phyloP scores from a whole-genome alignment of 805 yeast species.

The Torulaspora maleeae region DNA sequence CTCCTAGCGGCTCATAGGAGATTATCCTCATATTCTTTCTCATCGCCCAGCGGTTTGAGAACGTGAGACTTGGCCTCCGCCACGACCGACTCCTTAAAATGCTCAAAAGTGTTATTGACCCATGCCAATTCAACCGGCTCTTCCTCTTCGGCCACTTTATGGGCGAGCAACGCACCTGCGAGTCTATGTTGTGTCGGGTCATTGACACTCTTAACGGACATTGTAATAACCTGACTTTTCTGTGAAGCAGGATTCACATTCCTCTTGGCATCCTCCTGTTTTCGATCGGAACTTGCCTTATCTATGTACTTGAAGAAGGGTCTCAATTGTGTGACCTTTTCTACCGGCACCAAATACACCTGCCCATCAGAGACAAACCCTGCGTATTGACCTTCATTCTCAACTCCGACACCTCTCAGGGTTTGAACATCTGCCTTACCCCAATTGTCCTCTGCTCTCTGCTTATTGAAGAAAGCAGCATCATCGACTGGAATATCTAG shows the following conservation, averaged over 20 bases:
- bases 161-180: slow-evolving; percentile 66
- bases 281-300: slow-evolving; percentile 45
- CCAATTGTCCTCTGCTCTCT: slow-evolving; percentile 60
- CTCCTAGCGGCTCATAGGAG: slow-evolving; percentile 16
- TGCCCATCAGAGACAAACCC: slow-evolving; percentile 45
- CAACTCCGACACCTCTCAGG: slow-evolving; percentile 63
- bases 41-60: slow-evolving; percentile 25
- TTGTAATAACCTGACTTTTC: slow-evolving; percentile 62
- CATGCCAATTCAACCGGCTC: slow-evolving; percentile 41
- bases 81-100: slow-evolving; percentile 25
- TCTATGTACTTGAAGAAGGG: slow-evolving; percentile 81
- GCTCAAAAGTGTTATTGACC: slow-evolving; percentile 40
- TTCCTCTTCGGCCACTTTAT: slow-evolving; percentile 61
- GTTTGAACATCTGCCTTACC: slow-evolving; percentile 54
- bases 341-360: slow-evolving; percentile 60
- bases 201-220: slow-evolving; percentile 62
- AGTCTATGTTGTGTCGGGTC: slow-evolving; percentile 55
- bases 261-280: slow-evolving; percentile 41
- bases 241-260: slow-evolving; percentile 35
- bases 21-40: slow-evolving; percentile 27
- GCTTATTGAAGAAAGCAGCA: slow-evolving; percentile 57
- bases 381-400: slow-evolving; percentile 49
- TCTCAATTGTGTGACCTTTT: slow-evolving; percentile 68
- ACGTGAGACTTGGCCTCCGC: slow-evolving; percentile 23
- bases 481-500: slow-evolving; percentile 74